Percentiles rank a stretch among this genome's conserved stretches.
Evolutionary conservation across 306 rosid genomes (phyloP).

Genomic region (Cicer cuneatum): DNA sequence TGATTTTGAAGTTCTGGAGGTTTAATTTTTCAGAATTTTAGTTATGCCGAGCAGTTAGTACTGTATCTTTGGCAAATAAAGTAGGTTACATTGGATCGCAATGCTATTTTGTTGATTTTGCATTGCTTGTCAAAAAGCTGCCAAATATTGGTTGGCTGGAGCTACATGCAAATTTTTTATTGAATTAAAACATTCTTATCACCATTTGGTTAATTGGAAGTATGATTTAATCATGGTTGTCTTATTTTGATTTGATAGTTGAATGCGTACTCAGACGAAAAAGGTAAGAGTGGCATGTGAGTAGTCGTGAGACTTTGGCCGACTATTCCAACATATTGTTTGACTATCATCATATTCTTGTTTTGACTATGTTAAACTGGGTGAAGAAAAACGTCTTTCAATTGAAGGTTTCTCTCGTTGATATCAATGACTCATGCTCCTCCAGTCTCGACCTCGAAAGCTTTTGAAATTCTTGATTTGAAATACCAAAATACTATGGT

Average conservation of each 20-base stretch:
- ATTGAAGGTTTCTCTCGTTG: constrained; percentile 32
- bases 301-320: background rate
- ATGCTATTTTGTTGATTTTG: constrained; percentile 55
- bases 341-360: too few species aligned
- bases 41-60: constrained; percentile 46
- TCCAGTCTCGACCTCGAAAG: constrained; percentile 35
- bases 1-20: constrained; percentile 53
- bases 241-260: constrained; percentile 6
- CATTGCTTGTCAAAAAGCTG: constrained; percentile 48
- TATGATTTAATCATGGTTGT: background rate
- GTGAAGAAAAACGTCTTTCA: too few species aligned
- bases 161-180: constrained; percentile 41
- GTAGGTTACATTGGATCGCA: constrained; percentile 53
- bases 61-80: constrained; percentile 64
- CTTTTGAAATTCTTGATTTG: constrained; percentile 76
- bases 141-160: constrained; percentile 52
- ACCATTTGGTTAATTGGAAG: constrained; percentile 32
- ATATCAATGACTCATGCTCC: constrained; percentile 36
- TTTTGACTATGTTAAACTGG: too few species aligned
- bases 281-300: background rate
- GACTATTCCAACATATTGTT: background rate
- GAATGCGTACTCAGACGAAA: background rate
- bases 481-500: constrained; percentile 84
- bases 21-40: constrained; percentile 40
- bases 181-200: constrained; percentile 38